These are phyloP conservation scores for Rhizoclosmatium globosum DNA, from an alignment of 192 early-diverging fungal genomes.

Conservation along the genomic window DNA sequence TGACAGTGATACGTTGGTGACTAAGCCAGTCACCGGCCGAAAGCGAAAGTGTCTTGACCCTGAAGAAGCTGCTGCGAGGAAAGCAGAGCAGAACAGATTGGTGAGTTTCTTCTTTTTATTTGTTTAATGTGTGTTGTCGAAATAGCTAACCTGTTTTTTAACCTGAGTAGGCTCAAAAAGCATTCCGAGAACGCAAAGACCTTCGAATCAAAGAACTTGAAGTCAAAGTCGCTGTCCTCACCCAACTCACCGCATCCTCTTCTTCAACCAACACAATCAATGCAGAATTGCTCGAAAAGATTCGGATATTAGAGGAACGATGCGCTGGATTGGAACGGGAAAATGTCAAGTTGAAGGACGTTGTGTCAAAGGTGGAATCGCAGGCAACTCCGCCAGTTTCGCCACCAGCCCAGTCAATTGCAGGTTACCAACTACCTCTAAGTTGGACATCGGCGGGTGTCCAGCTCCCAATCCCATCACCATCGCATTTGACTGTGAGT, in stretches of 20 bases:
- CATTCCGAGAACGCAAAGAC: background rate
- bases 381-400: too few relatives aligned
- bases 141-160: background rate
- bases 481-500: too few relatives aligned
- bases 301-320: background rate
- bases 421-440: too few relatives aligned
- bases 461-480: too few relatives aligned
- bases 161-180: background rate
- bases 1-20: background rate
- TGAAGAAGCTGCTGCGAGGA: background rate
- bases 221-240: background rate
- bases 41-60: background rate
- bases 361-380: background rate
- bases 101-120: background rate
- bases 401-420: too few relatives aligned
- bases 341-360: background rate
- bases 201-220: conserved; percentile 23
- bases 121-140: background rate
- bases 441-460: too few relatives aligned
- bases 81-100: conserved; percentile 14
- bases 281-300: background rate
- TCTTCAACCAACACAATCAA: background rate
- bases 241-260: background rate
- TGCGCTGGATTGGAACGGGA: background rate
- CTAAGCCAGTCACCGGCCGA: background rate